Conservation (phyloP, 345 rosid genomes). For the Limnanthes douglasii region DNA sequence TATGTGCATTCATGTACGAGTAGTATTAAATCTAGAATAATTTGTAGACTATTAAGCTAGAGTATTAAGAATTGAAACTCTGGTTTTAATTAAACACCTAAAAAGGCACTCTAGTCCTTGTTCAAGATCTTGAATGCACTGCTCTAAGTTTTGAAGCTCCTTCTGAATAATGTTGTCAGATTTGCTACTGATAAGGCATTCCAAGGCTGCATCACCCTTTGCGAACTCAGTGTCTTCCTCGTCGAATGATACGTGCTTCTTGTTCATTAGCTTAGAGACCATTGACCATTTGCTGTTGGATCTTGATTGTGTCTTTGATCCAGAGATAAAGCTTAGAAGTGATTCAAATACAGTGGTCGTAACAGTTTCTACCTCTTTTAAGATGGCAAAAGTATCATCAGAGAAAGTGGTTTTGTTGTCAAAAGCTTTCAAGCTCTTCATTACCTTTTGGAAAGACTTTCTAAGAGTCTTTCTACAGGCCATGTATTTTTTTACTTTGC, state of each 20-base stretch:
- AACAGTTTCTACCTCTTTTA: conserved; percentile 19
- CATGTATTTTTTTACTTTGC: conserved; percentile 22
- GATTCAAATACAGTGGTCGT: conserved; percentile 18
- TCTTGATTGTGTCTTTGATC: conserved; percentile 12
- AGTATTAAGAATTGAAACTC: conserved; percentile 31
- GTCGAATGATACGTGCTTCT: conserved; percentile 9
- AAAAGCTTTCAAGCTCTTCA: conserved; percentile 12
- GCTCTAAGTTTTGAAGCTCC: conserved; percentile 13
- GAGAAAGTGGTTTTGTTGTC: conserved; percentile 8
- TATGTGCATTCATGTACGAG: too few relatives aligned
- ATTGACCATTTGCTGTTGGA: conserved; percentile 14
- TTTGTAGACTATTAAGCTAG: too few relatives aligned
- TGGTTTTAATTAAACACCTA: conserved; percentile 23
- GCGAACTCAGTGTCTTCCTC: conserved; percentile 22
- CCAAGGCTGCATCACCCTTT: conserved; percentile 13
- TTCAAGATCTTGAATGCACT: conserved; percentile 32
- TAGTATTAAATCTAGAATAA: too few relatives aligned
- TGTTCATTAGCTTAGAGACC: conserved; percentile 20
- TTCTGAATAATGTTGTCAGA: conserved; percentile 7
- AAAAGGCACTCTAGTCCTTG: conserved; percentile 23
- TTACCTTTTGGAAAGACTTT: conserved; percentile 24
- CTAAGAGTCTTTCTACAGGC: conserved; percentile 24
- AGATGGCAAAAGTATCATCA: conserved; percentile 7
- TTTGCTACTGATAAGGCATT: conserved; percentile 7
- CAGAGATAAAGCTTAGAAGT: conserved; percentile 20